A percentile compares a stretch with the other conserved stretches of the same genome.
Evolutionary conservation across 257 asterid genomes (phyloP).

Genomic region (Misopates orontium): DNA sequence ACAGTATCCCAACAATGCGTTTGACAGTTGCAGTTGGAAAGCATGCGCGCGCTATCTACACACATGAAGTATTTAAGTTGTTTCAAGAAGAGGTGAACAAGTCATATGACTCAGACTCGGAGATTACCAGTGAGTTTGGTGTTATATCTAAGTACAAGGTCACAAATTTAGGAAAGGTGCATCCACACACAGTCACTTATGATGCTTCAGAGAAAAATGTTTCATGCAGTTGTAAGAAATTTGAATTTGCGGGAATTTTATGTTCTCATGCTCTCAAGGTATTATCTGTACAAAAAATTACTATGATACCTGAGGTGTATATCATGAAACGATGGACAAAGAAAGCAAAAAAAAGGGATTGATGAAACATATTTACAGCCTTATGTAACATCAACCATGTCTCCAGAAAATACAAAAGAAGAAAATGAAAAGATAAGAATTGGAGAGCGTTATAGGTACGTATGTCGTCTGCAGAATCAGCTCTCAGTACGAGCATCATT

Average conservation of each 20-base stretch:
- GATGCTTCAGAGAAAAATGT: not conserved
- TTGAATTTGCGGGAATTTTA: slow-evolving; percentile 13
- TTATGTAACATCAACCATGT: not conserved
- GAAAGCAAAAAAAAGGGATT: not conserved
- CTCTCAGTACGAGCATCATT: not conserved
- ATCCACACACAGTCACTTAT: not conserved
- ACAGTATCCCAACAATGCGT: not conserved
- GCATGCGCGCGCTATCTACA: slow-evolving; percentile 3
- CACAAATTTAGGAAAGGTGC: not conserved
- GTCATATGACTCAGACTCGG: slow-evolving; percentile 1
- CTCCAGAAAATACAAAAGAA: not conserved
- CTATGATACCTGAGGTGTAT: not conserved
- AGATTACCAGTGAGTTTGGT: not conserved
- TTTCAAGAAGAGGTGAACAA: slow-evolving; percentile 1
- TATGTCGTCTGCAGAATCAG: not conserved
- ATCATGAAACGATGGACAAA: slow-evolving; percentile 9
- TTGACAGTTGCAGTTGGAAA: not conserved
- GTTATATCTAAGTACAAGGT: not conserved
- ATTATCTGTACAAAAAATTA: not conserved
- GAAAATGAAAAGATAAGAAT: not conserved
- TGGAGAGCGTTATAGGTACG: not conserved
- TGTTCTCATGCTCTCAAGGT: slow-evolving; percentile 17
- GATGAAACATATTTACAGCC: not conserved
- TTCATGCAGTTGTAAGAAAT: slow-evolving; percentile 7
- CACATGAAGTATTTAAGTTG: slow-evolving; percentile 4